phyloP scores from a whole-genome alignment of 208 protist species.

The Trichomonas vaginalis region DNA sequence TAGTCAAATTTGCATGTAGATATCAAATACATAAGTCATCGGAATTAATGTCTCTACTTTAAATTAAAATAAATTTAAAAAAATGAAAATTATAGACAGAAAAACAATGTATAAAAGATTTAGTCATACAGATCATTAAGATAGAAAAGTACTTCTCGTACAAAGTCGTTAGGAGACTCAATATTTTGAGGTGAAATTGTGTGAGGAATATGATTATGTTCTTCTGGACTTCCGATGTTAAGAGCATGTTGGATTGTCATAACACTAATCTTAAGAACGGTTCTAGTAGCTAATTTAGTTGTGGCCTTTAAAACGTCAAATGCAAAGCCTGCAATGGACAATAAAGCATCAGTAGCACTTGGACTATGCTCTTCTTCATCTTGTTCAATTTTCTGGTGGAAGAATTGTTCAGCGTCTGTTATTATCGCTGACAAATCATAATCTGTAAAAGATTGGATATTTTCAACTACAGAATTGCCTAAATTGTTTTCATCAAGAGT shows the following conservation, averaged over 20 bases:
- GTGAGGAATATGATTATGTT: too few species aligned
- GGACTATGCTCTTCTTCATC: neutral
- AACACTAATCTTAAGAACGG: neutral
- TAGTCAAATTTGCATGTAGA: too few species aligned
- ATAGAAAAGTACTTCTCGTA: neutral
- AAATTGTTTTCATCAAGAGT: neutral
- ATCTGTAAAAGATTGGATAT: neutral
- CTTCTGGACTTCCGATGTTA: neutral
- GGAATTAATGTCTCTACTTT: too few species aligned
- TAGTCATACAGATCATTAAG: neutral
- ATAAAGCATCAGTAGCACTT: neutral
- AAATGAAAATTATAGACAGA: too few species aligned
- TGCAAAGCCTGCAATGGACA: neutral
- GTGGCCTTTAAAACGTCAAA: neutral
- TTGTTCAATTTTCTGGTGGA: neutral
- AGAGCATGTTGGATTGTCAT: neutral
- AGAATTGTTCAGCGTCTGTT: neutral
- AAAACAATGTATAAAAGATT: too few species aligned
- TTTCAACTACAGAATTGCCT: neutral
- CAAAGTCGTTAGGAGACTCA: neutral
- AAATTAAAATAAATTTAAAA: too few species aligned
- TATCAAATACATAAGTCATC: too few species aligned
- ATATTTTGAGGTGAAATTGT: neutral
- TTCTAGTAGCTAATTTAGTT: neutral
- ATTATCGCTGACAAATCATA: neutral